Base-by-base conservation (phyloP, 2,329 filamentous ascomycete genomes). In the Penicillium occitanis region DNA sequence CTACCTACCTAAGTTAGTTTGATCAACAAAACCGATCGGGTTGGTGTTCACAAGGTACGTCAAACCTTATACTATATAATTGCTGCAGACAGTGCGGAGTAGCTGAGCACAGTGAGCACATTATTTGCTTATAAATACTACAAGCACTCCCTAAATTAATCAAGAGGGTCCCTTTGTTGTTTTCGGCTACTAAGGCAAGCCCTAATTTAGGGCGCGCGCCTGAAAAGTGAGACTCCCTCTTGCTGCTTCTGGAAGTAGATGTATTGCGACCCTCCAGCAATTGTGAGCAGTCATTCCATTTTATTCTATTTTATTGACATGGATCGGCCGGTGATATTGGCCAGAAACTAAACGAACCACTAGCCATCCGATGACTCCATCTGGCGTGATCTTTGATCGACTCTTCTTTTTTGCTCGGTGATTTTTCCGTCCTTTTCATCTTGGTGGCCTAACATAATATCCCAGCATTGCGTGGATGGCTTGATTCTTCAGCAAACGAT, bases 131-230 rank as follows among this genome's bases (percentile, higher is more conserved):
- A 57, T 22, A 57, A 22, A 57, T 57, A 35, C 51, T 57, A 57
- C 30, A 40, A 37, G 53, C 53, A 57, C 51, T 57, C 51, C 50
- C 51, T 57, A 37, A 57, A 57, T n/a, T 57, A 40, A 37, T 57
- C 17, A 22, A 3, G 33, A 40, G 22, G 35, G 13, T 10, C 17
- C 22, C 37, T 60, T 60, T 46, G 40, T 33, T 51, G 48, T 60
- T 60, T 42, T 11, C 22, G 35, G 57, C 19, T 6, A 28, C 57
- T 19, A 11, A 42, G 57, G 37, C 35, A 33, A 42, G 37, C 37
- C 57, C 57, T 59, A 59, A 25, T 28, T 44, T 35, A 55, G 30
- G 51, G 51, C 51, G 51, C n/a, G 51, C n/a, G n/a, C 11, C 28
- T 8, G 28, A 53, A 14, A 30, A 53, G 1, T 53, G 28, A 53